phyloP scores from a whole-genome alignment of 768 basidiomycete species.

The Strobilomyces dryophilus region DNA sequence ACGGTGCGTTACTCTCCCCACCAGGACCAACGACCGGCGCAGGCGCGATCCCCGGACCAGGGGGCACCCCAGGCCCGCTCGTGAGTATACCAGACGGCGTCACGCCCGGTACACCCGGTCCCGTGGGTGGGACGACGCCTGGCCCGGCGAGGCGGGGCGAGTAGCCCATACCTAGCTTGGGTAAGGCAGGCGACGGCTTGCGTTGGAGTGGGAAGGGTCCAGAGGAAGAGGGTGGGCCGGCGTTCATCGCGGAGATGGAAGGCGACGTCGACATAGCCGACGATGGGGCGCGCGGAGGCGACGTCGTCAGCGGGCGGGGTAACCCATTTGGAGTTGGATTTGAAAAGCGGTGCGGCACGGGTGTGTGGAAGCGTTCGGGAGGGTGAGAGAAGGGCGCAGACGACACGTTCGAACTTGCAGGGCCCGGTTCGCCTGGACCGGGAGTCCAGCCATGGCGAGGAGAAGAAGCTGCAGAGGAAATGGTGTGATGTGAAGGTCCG shows the following conservation, averaged over 20 bases:
- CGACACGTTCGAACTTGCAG: conserved; percentile 26
- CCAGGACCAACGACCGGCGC: conserved; percentile 8
- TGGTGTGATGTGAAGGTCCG: conserved; percentile 40
- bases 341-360: conserved; percentile 27
- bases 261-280: conserved; percentile 16
- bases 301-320: conserved; percentile 27
- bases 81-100: conserved; percentile 25
- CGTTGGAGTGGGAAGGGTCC: conserved; percentile 21
- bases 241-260: conserved; percentile 15
- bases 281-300: conserved; percentile 36
- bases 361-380: conserved; percentile 27
- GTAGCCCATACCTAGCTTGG: conserved; percentile 28
- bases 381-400: conserved; percentile 26
- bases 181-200: conserved; percentile 25
- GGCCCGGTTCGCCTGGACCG: conserved; percentile 25
- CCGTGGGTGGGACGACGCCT: conserved; percentile 26
- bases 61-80: conserved; percentile 27
- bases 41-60: conserved; percentile 26
- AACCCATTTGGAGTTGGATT: conserved; percentile 22
- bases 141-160: conserved; percentile 30
- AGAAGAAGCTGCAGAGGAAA: conserved; percentile 35
- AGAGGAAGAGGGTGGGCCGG: conserved; percentile 14
- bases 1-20: conserved; percentile 8
- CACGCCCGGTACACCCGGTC: conserved; percentile 25
- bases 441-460: conserved; percentile 39